Evolutionary conservation across 495 filamentous ascomycete genomes (phyloP).

Genomic region (Lepraria neglecta): DNA sequence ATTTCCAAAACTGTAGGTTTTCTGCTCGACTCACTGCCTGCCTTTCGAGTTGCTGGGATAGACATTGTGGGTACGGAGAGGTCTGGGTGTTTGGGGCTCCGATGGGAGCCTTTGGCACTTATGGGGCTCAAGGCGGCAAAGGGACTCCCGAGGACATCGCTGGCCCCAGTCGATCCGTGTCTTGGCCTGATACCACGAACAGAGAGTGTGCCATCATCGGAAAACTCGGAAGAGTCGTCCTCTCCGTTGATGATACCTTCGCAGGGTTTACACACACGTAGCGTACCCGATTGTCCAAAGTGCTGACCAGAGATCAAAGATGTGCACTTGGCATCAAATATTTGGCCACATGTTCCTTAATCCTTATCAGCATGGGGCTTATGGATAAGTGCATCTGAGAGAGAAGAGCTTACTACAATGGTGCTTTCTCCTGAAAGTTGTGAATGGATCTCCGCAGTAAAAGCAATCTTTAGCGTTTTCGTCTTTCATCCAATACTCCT

Average conservation of each 20-base stretch:
- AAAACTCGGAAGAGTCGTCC: constrained; percentile 85
- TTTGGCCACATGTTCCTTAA: constrained; percentile 69
- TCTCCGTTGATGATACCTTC: constrained; percentile 84
- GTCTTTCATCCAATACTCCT: constrained; percentile 99
- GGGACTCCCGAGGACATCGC: constrained; percentile 43
- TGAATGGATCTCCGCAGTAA: constrained; percentile 79
- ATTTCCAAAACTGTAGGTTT: constrained; percentile 90
- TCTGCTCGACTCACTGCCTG: constrained; percentile 72
- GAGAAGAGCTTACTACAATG: constrained; percentile 65
- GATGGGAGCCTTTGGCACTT: constrained; percentile 27
- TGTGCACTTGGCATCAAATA: constrained; percentile 96
- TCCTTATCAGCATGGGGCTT: neutral
- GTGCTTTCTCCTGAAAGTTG: constrained; percentile 91
- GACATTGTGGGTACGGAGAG: constrained; percentile 58
- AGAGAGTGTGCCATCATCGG: constrained; percentile 40
- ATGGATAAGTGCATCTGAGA: neutral
- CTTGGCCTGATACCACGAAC: constrained; percentile 25
- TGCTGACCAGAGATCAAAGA: constrained; percentile 74
- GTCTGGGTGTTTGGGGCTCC: constrained; percentile 30
- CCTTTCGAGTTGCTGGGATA: constrained; percentile 77
- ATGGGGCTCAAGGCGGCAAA: constrained; percentile 34
- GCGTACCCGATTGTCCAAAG: constrained; percentile 79
- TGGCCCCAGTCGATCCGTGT: constrained; percentile 31
- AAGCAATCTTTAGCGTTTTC: constrained; percentile 98
- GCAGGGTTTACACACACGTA: constrained; percentile 94